Conservation (phyloP, 495 filamentous ascomycete species). For the Echria macrotheca region DNA sequence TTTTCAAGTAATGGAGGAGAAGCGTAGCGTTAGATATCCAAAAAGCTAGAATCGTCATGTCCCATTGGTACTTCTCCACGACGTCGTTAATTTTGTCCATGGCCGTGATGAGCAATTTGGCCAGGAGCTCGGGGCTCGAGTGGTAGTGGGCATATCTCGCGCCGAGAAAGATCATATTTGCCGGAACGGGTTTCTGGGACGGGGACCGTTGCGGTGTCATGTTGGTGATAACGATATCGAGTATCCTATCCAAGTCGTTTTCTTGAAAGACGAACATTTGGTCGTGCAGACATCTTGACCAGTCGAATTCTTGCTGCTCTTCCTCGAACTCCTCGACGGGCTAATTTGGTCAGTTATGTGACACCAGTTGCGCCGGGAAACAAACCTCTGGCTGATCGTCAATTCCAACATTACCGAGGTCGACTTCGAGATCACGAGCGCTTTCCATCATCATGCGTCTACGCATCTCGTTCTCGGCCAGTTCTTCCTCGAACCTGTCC, state of each 20-base stretch:
- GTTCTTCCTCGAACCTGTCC: conserved; percentile 91
- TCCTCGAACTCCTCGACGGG: conserved; percentile 78
- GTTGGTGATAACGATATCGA: conserved; percentile 94
- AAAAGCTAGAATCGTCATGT: conserved; percentile 98
- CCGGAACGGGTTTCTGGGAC: conserved; percentile 93
- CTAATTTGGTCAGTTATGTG: conserved; percentile 37
- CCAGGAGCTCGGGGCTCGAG: conserved; percentile 77
- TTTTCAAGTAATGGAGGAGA: conserved; percentile 92
- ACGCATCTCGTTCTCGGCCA: conserved; percentile 94
- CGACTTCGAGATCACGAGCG: conserved; percentile 93
- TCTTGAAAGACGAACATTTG: conserved; percentile 99
- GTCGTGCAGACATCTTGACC: conserved; percentile 90
- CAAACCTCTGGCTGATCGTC: conserved; percentile 92
- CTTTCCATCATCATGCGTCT: conserved; percentile 99
- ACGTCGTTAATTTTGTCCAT: conserved; percentile 97
- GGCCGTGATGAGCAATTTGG: conserved; percentile 71
- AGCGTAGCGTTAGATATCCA: conserved; percentile 98
- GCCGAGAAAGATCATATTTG: conserved; percentile 93
- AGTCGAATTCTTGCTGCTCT: conserved; percentile 93
- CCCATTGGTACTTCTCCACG: conserved; percentile 92
- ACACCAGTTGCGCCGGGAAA: conserved; percentile 7
- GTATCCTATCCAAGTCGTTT: conserved; percentile 76
- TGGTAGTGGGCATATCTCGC: conserved; percentile 97
- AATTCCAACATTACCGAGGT: conserved; percentile 89
- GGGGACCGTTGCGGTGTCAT: conserved; percentile 96